Evolutionary conservation across 192 early-diverging fungal genomes (phyloP), one percentile per base, ranked within the genome.

Genomic region (Backusella tuberculispora): DNA sequence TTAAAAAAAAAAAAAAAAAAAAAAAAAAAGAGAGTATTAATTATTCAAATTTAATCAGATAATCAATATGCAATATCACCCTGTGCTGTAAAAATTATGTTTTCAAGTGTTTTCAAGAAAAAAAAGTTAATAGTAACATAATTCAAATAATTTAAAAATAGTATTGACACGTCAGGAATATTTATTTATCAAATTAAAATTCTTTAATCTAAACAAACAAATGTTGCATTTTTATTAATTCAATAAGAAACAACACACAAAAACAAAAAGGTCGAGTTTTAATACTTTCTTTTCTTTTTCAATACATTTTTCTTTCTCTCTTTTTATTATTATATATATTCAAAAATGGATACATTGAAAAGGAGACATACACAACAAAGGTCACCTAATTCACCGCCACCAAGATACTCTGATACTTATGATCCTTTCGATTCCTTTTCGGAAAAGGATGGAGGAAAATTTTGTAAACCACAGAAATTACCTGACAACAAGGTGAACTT

Each of bases 341-440:
- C 10, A 29, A 45, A 41, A 6, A 69, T 43, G 43, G 43, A 69
- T 45, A 69, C 43, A 14, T 46, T 69, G 44, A 69, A 69, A 21
- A 69, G 67, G 43, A 69, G 67, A 46, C 67, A 69, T 29, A 45
- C 21, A n/a, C 21, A 42, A 24, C 40, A 24, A 9, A 41, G 5
- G 24, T n/a, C 24, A 43, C 67, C 67, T 17, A 21, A 69, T 45
- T 69, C 67, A 42, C 43, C 67, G 41, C 67, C 67, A 69, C 67
- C 67, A 10, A 69, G 43, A 44, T 69, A 69, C 19, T 45, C 40
- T 13, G 67, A 69, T 43, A 45, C 43, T 13, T 53, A 53, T 53
- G 19, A 53, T 53, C 50, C 50, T 24, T 69, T 15, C 45, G 67
- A 69, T 42, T n/a, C 44, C 14, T 38, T 69, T 45, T 24, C 40